These are phyloP conservation scores for Scedosporium boydii DNA, from an alignment of 2,329 filamentous ascomycete genomes.

Conservation along the genomic window DNA sequence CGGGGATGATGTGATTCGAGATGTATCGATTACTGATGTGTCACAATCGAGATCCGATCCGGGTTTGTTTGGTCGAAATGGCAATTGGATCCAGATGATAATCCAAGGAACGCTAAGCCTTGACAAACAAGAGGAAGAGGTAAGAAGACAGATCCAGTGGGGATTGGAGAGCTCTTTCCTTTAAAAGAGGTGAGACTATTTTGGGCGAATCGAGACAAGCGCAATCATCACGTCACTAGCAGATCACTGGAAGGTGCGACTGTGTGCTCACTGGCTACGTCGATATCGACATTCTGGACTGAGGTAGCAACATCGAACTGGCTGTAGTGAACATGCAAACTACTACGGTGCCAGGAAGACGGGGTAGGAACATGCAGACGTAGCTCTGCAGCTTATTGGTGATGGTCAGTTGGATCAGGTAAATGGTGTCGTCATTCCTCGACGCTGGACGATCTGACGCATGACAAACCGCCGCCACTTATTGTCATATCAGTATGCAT, in stretches of 20 bases:
- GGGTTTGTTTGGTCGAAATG: background rate
- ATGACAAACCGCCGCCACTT: background rate
- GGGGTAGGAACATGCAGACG: background rate
- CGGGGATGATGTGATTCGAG: background rate
- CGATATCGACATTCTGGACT: background rate
- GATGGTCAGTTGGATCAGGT: background rate
- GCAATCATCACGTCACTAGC: constrained; percentile 6
- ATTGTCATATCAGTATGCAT: background rate
- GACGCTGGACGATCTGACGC: background rate
- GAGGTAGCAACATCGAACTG: no score
- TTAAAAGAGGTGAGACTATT: background rate
- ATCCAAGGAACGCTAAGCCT: background rate
- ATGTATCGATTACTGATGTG: background rate
- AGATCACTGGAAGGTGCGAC: constrained; percentile 3
- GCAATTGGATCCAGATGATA: background rate
- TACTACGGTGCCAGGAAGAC: background rate
- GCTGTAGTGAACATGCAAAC: no score
- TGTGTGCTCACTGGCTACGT: background rate
- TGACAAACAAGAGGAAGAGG: background rate
- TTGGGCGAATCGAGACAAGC: background rate
- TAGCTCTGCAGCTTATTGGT: background rate
- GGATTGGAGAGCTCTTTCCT: background rate
- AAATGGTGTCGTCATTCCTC: background rate
- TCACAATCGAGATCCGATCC: background rate
- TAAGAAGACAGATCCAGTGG: background rate